phyloP scores from a whole-genome alignment of 768 basidiomycete genomes.

The Naganishia randhawae region DNA sequence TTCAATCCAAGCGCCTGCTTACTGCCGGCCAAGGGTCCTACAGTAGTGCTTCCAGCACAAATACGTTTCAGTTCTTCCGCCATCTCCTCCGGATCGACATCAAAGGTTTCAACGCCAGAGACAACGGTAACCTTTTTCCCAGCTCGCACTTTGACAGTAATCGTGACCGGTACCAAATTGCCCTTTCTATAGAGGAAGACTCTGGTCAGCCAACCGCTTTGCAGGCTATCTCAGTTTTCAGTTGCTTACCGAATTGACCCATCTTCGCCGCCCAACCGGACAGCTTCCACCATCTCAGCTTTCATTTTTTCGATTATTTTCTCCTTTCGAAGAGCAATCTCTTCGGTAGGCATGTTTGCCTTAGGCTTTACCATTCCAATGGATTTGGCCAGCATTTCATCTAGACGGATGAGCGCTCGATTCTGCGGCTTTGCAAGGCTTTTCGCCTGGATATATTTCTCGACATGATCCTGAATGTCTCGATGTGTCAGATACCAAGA shows the following conservation, averaged over 20 bases:
- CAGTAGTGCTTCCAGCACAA: conserved; percentile 72
- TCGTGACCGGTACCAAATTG: conserved; percentile 63
- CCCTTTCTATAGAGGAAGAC: conserved; percentile 51
- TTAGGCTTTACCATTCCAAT: conserved; percentile 46
- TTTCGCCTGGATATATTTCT: conserved; percentile 62
- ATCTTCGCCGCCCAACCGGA: conserved; percentile 49
- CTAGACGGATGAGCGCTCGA: conserved; percentile 68
- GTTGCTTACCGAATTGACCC: conserved; percentile 38
- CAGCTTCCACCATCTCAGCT: conserved; percentile 44
- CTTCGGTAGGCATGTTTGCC: conserved; percentile 47
- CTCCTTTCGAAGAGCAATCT: conserved; percentile 36
- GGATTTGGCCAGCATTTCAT: conserved; percentile 52
- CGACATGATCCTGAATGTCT: conserved; percentile 50
- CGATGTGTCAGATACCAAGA: conserved; percentile 9
- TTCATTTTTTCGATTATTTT: conserved; percentile 51
- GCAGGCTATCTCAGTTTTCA: conserved; percentile 22
- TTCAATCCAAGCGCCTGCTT: conserved; percentile 50
- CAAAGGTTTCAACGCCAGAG: conserved; percentile 74
- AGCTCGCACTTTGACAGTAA: conserved; percentile 69
- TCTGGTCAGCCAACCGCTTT: background rate
- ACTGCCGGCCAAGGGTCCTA: conserved; percentile 38
- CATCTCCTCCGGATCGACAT: conserved; percentile 65
- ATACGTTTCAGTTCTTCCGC: conserved; percentile 70
- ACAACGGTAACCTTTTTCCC: conserved; percentile 74
- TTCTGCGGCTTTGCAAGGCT: conserved; percentile 56